Base-by-base conservation (phyloP, 23 red algal species). In the Chondrus crispus region DNA sequence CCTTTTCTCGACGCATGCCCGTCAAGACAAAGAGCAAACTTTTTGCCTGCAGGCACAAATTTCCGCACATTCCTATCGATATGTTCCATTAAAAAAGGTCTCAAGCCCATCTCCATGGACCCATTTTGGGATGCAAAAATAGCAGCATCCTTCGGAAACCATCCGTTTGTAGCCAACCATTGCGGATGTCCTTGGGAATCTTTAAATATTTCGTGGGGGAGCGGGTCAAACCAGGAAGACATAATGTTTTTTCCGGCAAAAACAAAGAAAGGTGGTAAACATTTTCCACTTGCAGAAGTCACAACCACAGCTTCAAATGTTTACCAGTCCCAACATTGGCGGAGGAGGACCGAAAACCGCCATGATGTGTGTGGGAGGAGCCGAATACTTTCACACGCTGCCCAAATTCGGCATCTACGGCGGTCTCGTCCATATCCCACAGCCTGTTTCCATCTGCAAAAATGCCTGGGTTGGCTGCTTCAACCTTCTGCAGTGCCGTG, bases 341-440 rank as follows among this genome's bases (percentile, higher is more conserved):
- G n/a, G n/a, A n/a, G n/a, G n/a, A n/a, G n/a, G n/a, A n/a, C n/a
- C n/a, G 69, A 6, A 46, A 7, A 43, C 69, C 69, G 9, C 69
- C 69, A 41, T 35, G 43, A 12, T 74, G 13, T 13, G 51, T 55
- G 51, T 55, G 13, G 13, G 13, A 20, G 51, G 51, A 13, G 51
- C 13, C 20, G 51, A 55, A 55, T 14, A 20, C 51, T 20, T 55
- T 55, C 20, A 14, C 51, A 13, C 51, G 20, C 51, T 55, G 13
- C 20, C 51, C 20, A 13, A 55, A 20, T 55, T 13, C 20, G 51
- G 13, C 13, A 46, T 39, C 69, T 20, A 74, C 32, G n/a, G 69
- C 69, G 32, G 69, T 74, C 48, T 74, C 69, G 32, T 74, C 69
- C 69, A 74, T 39, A 40, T 74, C 36, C 12, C 69, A 74, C 12